Evolutionary conservation across 2,329 filamentous ascomycete genomes (phyloP).

Genomic region (Westerdykella aurantiaca): DNA sequence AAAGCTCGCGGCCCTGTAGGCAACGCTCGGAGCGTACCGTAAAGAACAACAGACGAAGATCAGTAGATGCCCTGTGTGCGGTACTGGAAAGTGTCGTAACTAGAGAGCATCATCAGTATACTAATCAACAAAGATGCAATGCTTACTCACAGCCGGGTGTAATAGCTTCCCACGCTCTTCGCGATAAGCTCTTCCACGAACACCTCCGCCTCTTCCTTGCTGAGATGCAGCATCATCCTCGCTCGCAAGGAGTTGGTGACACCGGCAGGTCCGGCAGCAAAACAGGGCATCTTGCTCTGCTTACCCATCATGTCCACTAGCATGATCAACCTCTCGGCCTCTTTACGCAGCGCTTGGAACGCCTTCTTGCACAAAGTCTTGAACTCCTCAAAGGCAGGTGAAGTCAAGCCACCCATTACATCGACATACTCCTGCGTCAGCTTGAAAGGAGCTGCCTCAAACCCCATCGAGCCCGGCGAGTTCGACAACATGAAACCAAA

Average conservation of each 20-base stretch:
- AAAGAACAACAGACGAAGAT: constrained; percentile 8
- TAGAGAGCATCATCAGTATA: constrained; percentile 30
- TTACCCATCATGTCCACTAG: constrained; percentile 79
- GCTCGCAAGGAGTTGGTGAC: constrained; percentile 65
- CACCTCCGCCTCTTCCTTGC: constrained; percentile 71
- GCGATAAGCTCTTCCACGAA: constrained; percentile 77
- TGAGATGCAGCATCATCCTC: constrained; percentile 75
- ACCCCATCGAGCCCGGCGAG: constrained; percentile 75
- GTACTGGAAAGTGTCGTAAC: constrained; percentile 83
- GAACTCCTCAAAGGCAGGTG: constrained; percentile 66
- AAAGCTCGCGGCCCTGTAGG: too few relatives aligned
- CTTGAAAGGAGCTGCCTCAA: constrained; percentile 83
- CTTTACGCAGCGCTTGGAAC: constrained; percentile 73
- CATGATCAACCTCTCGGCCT: constrained; percentile 75
- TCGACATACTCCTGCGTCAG: constrained; percentile 82
- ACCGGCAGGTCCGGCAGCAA: constrained; percentile 65
- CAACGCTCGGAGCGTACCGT: too few relatives aligned
- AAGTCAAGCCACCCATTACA: constrained; percentile 67
- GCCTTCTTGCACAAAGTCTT: constrained; percentile 76
- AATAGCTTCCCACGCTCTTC: constrained; percentile 81
- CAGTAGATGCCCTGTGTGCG: constrained; percentile 83
- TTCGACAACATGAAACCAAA: constrained; percentile 89
- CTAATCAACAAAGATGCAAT: neutral
- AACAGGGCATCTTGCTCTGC: constrained; percentile 81
- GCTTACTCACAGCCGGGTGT: constrained; percentile 68